These are phyloP conservation scores for Sphagnum fallax DNA, from an alignment of 228 moss, liverwort and hornwort species.

Conservation along the genomic window DNA sequence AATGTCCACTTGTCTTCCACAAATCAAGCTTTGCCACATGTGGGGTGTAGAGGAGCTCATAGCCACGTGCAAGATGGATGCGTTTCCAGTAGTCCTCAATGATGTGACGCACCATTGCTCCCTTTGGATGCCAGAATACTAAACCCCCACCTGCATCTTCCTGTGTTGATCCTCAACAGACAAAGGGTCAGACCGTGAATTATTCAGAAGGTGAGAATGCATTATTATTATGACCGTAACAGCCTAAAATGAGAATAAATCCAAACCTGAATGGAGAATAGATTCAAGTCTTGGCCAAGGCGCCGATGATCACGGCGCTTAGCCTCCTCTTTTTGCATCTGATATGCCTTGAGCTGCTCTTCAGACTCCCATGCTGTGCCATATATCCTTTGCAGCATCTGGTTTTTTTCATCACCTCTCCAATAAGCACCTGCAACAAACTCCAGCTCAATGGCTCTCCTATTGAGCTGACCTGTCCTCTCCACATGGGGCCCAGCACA, in stretches of 20 bases:
- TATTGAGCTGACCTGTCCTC: constrained; percentile 85
- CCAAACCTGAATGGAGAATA: constrained; percentile 89
- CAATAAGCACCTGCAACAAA: constrained; percentile 96
- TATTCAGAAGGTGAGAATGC: not conserved
- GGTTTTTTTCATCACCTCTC: constrained; percentile 97
- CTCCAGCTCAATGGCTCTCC: constrained; percentile 85
- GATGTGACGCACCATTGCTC: constrained; percentile 80
- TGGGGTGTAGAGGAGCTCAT: constrained; percentile 94
- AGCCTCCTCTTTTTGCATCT: constrained; percentile 89
- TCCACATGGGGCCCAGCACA: constrained; percentile 96
- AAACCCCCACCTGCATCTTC: constrained; percentile 98
- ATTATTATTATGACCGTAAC: no score
- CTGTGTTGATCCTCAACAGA: constrained; percentile 21
- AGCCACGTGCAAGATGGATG: constrained; percentile 78
- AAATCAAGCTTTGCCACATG: constrained; percentile 92
- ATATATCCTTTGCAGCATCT: constrained; percentile 97
- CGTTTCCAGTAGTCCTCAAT: constrained; percentile 97
- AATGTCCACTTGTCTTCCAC: constrained; percentile 98
- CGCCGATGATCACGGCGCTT: constrained; percentile 91
- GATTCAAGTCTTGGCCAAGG: constrained; percentile 86
- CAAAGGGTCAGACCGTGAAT: not conserved
- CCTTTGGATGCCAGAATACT: constrained; percentile 99
- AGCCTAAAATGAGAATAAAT: not conserved
- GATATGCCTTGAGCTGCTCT: constrained; percentile 87
- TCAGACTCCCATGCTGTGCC: constrained; percentile 98